phyloP scores from a whole-genome alignment of 164 flowering plant genomes.

The Houttuynia cordata region DNA sequence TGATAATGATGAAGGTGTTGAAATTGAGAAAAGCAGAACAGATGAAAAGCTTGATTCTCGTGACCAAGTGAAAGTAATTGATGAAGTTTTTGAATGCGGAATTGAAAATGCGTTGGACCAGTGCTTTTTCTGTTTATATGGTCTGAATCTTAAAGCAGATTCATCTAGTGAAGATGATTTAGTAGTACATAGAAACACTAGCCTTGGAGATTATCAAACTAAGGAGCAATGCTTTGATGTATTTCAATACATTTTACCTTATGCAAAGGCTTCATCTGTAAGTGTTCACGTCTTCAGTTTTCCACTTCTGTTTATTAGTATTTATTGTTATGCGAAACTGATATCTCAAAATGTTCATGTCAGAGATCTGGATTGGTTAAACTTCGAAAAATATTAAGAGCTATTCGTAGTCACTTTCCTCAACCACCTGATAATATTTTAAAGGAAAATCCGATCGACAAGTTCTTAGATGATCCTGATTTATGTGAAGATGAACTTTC shows the following conservation, averaged over 20 bases:
- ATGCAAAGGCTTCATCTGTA: slow-evolving; percentile 89
- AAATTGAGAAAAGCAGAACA: slow-evolving; percentile 13
- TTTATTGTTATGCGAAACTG: not conserved
- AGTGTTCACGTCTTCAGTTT: slow-evolving; percentile 24
- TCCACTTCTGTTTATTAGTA: not conserved
- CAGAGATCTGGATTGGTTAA: slow-evolving; percentile 85
- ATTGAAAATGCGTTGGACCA: slow-evolving; percentile 89
- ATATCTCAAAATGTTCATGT: slow-evolving; percentile 8
- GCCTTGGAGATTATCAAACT: slow-evolving; percentile 90
- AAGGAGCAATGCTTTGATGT: slow-evolving; percentile 99
- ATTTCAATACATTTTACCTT: slow-evolving; percentile 80
- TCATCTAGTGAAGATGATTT: slow-evolving; percentile 82
- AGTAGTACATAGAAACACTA: slow-evolving; percentile 76
- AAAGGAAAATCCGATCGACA: slow-evolving; percentile 61
- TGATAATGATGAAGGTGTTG: slow-evolving; percentile 18
- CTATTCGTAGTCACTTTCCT: slow-evolving; percentile 86
- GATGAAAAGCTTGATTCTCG: slow-evolving; percentile 11
- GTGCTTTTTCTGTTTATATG: slow-evolving; percentile 93
- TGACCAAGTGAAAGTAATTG: slow-evolving; percentile 18
- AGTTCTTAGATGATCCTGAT: slow-evolving; percentile 66
- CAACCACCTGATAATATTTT: slow-evolving; percentile 78
- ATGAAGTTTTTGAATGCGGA: slow-evolving; percentile 38
- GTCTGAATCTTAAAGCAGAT: slow-evolving; percentile 87
- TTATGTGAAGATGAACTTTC: slow-evolving; percentile 74
- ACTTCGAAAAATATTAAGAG: slow-evolving; percentile 84